Percentiles rank a stretch among this genome's conserved stretches.
Evolutionary conservation across 257 asterid species (phyloP).

Genomic region (Penstemon barbatus): DNA sequence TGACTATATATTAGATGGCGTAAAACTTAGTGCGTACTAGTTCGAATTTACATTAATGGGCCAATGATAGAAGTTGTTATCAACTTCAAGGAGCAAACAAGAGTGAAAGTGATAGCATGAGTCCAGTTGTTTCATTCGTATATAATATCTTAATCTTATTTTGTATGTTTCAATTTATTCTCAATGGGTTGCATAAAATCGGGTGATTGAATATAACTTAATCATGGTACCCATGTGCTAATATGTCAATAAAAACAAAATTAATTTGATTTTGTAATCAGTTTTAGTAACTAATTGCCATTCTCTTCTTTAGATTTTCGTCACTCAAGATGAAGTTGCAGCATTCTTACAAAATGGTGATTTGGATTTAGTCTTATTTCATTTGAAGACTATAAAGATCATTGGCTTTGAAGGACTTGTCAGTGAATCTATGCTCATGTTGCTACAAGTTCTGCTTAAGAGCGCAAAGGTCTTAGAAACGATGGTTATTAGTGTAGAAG

Average conservation of each 20-base stretch:
- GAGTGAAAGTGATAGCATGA: background rate
- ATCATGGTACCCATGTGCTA: no score
- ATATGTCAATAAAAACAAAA: background rate
- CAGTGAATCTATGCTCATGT: background rate
- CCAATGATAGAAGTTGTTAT: no score
- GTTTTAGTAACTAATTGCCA: background rate
- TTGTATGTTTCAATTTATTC: no score
- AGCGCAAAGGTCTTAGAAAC: background rate
- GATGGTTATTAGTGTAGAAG: background rate
- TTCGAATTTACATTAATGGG: background rate
- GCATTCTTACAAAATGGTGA: background rate
- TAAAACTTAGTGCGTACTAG: background rate
- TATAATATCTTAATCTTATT: no score
- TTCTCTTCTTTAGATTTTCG: background rate
- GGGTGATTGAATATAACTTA: no score
- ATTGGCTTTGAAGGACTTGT: background rate
- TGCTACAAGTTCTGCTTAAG: background rate
- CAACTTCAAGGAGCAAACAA: background rate
- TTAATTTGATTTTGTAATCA: background rate
- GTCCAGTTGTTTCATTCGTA: no score
- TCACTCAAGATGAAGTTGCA: background rate
- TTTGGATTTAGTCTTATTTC: background rate
- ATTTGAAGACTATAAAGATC: background rate
- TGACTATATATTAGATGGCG: no score
- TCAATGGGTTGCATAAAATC: no score